Evolutionary conservation across 2,329 filamentous ascomycete species (phyloP).

Genomic region (Cucurbitaria berberidis): DNA sequence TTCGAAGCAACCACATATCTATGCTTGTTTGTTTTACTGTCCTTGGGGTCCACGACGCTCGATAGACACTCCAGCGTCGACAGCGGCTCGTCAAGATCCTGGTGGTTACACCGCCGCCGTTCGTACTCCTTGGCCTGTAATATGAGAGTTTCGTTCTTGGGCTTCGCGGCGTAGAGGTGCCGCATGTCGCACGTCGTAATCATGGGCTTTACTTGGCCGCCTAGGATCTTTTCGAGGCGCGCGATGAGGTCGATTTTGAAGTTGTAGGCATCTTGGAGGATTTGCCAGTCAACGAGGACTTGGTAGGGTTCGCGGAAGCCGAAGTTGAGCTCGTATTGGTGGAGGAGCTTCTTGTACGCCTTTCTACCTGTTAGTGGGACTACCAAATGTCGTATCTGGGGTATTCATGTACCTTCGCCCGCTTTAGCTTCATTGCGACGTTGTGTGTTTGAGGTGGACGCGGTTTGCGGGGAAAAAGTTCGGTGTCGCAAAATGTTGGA

Average conservation of each 20-base stretch:
- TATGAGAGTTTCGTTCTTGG: conserved; percentile 66
- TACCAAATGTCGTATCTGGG: neutral
- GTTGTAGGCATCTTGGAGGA: conserved; percentile 78
- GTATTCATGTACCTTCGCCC: conserved; percentile 29
- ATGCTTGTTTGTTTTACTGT: conserved; percentile 73
- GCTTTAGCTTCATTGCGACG: conserved; percentile 42
- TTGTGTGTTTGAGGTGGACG: conserved; percentile 4
- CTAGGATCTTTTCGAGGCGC: conserved; percentile 79
- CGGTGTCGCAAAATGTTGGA: conserved; percentile 16
- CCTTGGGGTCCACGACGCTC: conserved; percentile 80
- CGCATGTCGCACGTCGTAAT: conserved; percentile 83
- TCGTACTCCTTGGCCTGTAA: conserved; percentile 77
- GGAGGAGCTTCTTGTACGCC: conserved; percentile 90
- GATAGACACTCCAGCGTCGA: conserved; percentile 72
- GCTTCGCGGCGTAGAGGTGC: conserved; percentile 71
- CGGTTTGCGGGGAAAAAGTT: conserved; percentile 16
- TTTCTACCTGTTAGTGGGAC: conserved; percentile 58
- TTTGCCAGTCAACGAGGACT: conserved; percentile 75
- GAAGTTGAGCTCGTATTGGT: conserved; percentile 85
- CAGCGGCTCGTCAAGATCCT: conserved; percentile 74
- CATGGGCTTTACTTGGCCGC: conserved; percentile 85
- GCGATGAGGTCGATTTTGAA: conserved; percentile 87
- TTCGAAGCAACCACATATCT: conserved; percentile 80
- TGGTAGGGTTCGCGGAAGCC: conserved; percentile 95
- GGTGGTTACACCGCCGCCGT: conserved; percentile 78